Percentiles rank a stretch among this genome's conserved stretches.
phyloP scores from a whole-genome alignment of 129 eudicot genomes.

The carrot (Daucus carota) region DH1_v3.0 NC_030386.2:14314501-14315000 shows the following conservation, averaged over 20 bases:
- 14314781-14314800: neutral
- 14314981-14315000: conserved; percentile 13
- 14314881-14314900: conserved; percentile 67
- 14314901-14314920: conserved; percentile 74
- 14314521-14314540: neutral
- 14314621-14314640: neutral
- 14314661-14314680: neutral
- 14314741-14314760: neutral
- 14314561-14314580: neutral
- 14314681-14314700: neutral
- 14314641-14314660: neutral
- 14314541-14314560: neutral
- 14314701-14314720: neutral
- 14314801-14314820: neutral
- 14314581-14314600: neutral
- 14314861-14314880: conserved; percentile 75
- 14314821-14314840: conserved; percentile 23
- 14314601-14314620: neutral
- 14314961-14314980: conserved; percentile 36
- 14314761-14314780: neutral
- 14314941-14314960: conserved; percentile 71
- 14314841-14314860: conserved; percentile 78
- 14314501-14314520: neutral
- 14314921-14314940: conserved; percentile 68
- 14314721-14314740: neutral